Evolutionary conservation across 305 asterid species (phyloP).

Genomic region (Fraxinus velutina): DNA sequence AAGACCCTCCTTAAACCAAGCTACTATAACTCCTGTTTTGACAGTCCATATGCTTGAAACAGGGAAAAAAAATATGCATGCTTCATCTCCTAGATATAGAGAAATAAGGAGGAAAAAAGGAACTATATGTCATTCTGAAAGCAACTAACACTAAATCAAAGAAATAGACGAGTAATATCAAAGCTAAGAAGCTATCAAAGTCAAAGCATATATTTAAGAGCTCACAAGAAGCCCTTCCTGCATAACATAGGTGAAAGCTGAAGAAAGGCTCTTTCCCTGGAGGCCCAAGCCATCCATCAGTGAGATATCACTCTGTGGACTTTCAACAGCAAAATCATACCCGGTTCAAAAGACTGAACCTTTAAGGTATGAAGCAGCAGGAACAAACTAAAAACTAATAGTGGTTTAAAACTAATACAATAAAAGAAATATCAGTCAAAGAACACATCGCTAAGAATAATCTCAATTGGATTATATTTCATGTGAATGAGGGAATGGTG

Average conservation of each 20-base stretch:
- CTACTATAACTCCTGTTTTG: neutral
- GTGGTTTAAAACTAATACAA: neutral
- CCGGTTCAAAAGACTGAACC: neutral
- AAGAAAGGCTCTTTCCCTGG: neutral
- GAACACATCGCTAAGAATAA: neutral
- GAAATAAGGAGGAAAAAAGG: neutral
- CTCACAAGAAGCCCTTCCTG: neutral
- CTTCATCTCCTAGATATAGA: neutral
- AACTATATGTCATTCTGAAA: neutral
- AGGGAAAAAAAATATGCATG: neutral
- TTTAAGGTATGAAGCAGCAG: neutral
- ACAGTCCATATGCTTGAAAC: constrained; percentile 6
- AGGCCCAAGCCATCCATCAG: constrained; percentile 7
- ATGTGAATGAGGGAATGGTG: neutral
- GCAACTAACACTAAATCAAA: neutral
- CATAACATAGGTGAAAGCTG: neutral
- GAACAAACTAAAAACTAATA: neutral
- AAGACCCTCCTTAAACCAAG: neutral
- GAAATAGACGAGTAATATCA: neutral
- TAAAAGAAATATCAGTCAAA: neutral
- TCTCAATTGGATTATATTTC: neutral
- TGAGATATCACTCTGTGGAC: neutral
- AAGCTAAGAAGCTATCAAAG: neutral
- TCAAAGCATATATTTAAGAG: constrained; percentile 1
- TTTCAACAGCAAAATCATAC: neutral